Base-by-base conservation (phyloP, 805 yeast species). In the Barnettozyma sp. region DNA sequence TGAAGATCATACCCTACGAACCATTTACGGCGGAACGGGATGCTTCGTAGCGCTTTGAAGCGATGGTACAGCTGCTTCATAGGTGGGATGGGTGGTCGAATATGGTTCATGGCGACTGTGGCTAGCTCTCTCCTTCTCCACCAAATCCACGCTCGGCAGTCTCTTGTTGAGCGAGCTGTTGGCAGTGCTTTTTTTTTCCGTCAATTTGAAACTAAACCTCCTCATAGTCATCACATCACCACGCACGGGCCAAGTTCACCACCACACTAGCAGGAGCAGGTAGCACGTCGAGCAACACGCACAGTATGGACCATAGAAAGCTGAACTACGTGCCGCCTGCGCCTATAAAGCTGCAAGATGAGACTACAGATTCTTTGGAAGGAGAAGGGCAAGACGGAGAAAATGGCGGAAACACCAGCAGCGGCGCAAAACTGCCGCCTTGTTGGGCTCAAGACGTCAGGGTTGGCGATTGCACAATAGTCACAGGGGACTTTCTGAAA, bases 1-100 rank as follows among this genome's bases (percentile, higher is more conserved):
- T 75, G 76, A n/a, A 85, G 63, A 51, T 84, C 94, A 51, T 82
- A 83, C 2, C 86, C 60, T 3, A 54, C 46, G 47, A 83, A 82
- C 62, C 77, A 83, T 52, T 66, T 69, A 36, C 68, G 68, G 26
- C 94, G 67, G 55, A 82, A 76, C 0, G 94, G 94, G 4, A 83
- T 66, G 30, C 64, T 70, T 29, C 78, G 59, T 5, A 81, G 56
- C 0, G 87, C 68, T 47, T 69, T 71, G 75, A 78, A 83, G 45
- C 64, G 63, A 56, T 72, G 70, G 36, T 68, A 61, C 0, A 73
- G 38, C 32, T 71, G 70, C 51, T 66, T 72, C 62, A 70, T 64
- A 5, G 65, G 54, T 2, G 81, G 64, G 27, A 76, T 65, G 39
- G 73, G 65, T 16, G 59, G 61, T 20, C 60, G 60, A 27, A 78